Evolutionary conservation across 2,329 filamentous ascomycete species (phyloP).

Genomic region (Cladosporium cucumerinum): DNA sequence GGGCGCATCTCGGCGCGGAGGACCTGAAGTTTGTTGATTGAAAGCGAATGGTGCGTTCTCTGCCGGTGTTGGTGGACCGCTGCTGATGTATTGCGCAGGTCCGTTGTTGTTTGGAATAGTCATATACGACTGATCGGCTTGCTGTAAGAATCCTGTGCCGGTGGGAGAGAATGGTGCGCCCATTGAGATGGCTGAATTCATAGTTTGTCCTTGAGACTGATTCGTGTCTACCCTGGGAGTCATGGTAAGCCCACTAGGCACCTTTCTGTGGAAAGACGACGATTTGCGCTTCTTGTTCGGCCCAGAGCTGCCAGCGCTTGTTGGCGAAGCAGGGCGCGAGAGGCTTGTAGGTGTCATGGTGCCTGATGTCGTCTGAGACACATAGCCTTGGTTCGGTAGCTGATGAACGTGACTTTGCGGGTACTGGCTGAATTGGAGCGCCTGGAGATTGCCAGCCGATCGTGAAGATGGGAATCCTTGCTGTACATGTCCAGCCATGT

Average conservation of each 20-base stretch:
- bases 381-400: conserved; percentile 29
- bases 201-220: conserved; percentile 28
- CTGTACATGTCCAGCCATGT: conserved; percentile 37
- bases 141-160: conserved; percentile 9
- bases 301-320: conserved; percentile 53
- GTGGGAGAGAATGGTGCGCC: conserved; percentile 38
- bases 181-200: conserved; percentile 30
- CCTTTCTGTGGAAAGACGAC: conserved; percentile 49
- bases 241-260: conserved; percentile 75
- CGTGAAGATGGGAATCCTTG: conserved; percentile 55
- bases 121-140: conserved; percentile 31
- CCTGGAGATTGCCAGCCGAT: conserved; percentile 62
- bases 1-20: conserved; percentile 23
- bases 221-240: conserved; percentile 66
- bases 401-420: conserved; percentile 36
- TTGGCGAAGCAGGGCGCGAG: conserved; percentile 71
- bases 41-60: conserved; percentile 28
- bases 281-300: conserved; percentile 79
- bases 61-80: conserved; percentile 32
- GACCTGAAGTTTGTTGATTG: conserved; percentile 22
- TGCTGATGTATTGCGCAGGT: conserved; percentile 28
- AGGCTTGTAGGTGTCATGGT: conserved; percentile 59
- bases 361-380: conserved; percentile 40
- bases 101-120: conserved; percentile 31
- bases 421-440: conserved; percentile 42